Evolutionary conservation across 441 rosid species (phyloP), one percentile per base, ranked within the genome.

Genomic region (Dalechampia spathulata): DNA sequence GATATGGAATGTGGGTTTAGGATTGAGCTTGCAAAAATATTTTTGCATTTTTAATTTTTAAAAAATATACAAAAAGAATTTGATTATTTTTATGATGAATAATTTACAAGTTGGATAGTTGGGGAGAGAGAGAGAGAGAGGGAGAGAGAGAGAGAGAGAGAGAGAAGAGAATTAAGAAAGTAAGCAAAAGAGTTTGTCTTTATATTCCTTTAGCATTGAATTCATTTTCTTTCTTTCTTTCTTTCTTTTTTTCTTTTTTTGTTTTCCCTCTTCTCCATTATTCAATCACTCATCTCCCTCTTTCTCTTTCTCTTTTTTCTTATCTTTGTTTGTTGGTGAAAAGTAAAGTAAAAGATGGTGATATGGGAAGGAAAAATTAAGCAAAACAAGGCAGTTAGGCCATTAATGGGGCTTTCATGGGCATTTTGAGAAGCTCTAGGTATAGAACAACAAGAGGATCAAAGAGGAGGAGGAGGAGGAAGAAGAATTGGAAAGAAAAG

Each of bases 151-250:
- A 39, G 25, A 38, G 6, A 10, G 6, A 59, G 54, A 65, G 44
- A 50, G 64, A 34, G 23, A n/a, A 2, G n/a, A 34, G 30, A 7
- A 49, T 5, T 22, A 21, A 41, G 0, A 49, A 22, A 16, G 11
- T 20, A 40, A 4, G n/a, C n/a, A 64, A 64, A 71, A 59, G 61
- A 58, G 54, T 73, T 64, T 63, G 69, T 65, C 77, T 47, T 78
- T 77, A 67, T 67, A 65, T 71, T 72, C 71, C 73, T 57, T 61
- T 45, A 13, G 65, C 72, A 66, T 64, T 74, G 60, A 76, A 65
- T 73, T 50, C n/a, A 54, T 9, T 48, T 52, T 39, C 36, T 27
- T 37, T 52, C 22, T 50, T n/a, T n/a, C n/a, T n/a, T n/a, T n/a
- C n/a, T n/a, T n/a, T n/a, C n/a, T n/a, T n/a, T n/a, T n/a, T n/a